These are phyloP conservation scores for Spathaspora passalidarum DNA, from an alignment of 805 yeast species.

Conservation along the genomic window DNA sequence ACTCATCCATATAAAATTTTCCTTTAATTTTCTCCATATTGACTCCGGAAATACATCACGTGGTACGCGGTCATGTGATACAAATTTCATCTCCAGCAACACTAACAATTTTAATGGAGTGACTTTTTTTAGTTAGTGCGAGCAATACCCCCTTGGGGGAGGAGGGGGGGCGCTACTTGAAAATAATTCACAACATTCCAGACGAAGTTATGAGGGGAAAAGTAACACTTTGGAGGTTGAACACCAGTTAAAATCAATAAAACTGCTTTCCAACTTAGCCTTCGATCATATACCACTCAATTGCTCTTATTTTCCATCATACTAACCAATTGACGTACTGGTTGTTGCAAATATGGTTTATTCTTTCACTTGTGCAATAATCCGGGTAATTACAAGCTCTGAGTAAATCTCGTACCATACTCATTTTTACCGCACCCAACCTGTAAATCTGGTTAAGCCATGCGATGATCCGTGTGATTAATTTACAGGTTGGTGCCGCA, in stretches of 20 bases:
- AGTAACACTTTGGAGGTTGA: too few relatives aligned
- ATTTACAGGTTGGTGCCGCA: background rate
- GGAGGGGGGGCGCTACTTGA: too few relatives aligned
- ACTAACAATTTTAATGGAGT: background rate
- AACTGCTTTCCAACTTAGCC: too few relatives aligned
- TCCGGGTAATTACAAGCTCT: constrained; percentile 1
- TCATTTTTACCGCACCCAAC: background rate
- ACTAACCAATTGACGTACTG: too few relatives aligned
- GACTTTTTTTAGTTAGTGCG: too few relatives aligned
- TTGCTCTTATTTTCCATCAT: too few relatives aligned
- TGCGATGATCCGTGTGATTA: background rate
- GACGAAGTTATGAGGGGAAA: too few relatives aligned
- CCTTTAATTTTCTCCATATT: background rate
- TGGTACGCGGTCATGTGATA: background rate
- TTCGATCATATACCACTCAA: too few relatives aligned
- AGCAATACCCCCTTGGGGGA: too few relatives aligned
- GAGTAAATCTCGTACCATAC: constrained; percentile 12
- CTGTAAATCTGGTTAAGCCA: constrained; percentile 1
- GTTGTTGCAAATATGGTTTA: background rate
- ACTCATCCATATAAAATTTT: background rate
- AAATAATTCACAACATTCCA: too few relatives aligned
- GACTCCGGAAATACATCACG: background rate
- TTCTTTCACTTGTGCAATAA: background rate
- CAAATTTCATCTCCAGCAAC: background rate
- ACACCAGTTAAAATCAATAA: too few relatives aligned